These are phyloP conservation scores for Metschnikowia gelsemii DNA, from an alignment of 805 yeast genomes.

Conservation along the genomic window DNA sequence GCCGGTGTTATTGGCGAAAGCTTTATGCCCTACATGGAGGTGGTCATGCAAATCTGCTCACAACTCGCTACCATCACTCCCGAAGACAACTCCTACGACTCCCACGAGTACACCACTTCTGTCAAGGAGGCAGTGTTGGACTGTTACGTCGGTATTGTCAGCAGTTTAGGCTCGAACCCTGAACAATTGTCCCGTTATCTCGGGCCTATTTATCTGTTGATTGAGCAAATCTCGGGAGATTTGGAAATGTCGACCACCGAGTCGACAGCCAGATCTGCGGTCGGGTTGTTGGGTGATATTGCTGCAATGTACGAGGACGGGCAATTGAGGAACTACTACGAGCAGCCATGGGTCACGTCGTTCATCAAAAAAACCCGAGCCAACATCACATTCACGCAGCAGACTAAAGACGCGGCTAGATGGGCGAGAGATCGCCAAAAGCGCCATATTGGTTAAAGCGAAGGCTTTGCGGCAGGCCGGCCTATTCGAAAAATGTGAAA, in stretches of 20 bases:
- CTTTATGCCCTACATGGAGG: conserved; percentile 73
- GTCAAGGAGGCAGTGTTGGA: conserved; percentile 90
- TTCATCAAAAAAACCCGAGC: conserved; percentile 72
- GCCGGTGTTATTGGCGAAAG: conserved; percentile 82
- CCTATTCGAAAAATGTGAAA: background rate
- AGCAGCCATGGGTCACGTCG: conserved; percentile 75
- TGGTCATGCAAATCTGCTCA: conserved; percentile 75
- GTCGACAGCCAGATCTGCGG: conserved; percentile 74
- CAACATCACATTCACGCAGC: conserved; percentile 56
- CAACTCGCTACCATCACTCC: conserved; percentile 63
- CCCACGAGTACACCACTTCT: conserved; percentile 67
- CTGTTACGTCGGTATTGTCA: conserved; percentile 92
- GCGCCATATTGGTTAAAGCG: conserved; percentile 27
- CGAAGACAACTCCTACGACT: conserved; percentile 68
- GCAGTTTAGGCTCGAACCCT: conserved; percentile 77
- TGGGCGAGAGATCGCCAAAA: conserved; percentile 94
- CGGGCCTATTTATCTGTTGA: conserved; percentile 66
- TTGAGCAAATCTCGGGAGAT: conserved; percentile 60
- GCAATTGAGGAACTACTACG: conserved; percentile 62
- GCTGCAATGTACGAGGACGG: conserved; percentile 84
- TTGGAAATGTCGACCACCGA: conserved; percentile 61
- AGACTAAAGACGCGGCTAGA: conserved; percentile 87
- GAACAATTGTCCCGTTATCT: conserved; percentile 63
- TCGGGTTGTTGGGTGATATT: conserved; percentile 90
- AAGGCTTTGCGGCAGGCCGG: background rate